Evolutionary conservation across 371 early-diverging fungal genomes (phyloP).

Genomic region (Mucor plumbeus): DNA sequence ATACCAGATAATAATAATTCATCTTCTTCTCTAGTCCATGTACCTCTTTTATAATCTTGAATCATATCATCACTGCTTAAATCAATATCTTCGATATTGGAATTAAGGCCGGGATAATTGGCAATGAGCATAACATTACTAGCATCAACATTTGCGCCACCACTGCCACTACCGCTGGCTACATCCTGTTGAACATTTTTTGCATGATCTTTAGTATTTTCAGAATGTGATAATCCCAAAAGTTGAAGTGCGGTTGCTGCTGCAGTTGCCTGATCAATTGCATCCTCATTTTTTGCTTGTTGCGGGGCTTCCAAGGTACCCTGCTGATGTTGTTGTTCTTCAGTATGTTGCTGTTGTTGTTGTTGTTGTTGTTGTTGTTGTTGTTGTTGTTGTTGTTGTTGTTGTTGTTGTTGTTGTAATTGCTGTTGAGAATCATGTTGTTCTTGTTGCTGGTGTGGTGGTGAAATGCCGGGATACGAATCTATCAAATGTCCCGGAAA

Average conservation of each 20-base stretch:
- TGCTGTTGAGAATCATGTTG: neutral
- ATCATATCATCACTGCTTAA: conserved; percentile 34
- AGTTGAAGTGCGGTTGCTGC: conserved; percentile 35
- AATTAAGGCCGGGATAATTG: conserved; percentile 34
- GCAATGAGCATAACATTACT: conserved; percentile 36
- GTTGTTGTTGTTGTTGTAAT: neutral
- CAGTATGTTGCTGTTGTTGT: neutral
- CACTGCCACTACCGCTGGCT: neutral
- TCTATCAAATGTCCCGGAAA: neutral
- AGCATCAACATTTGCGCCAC: neutral
- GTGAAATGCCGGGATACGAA: neutral
- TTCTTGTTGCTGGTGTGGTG: neutral
- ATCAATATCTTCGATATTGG: conserved; percentile 31
- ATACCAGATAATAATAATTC: conserved; percentile 47
- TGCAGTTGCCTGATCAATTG: conserved; percentile 33
- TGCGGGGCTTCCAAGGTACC: neutral
- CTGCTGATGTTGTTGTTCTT: neutral
- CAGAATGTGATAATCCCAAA: conserved; percentile 18
- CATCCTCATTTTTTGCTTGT: conserved; percentile 9
- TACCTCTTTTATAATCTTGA: conserved; percentile 46
- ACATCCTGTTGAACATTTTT: neutral
- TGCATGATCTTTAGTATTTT: conserved; percentile 4
- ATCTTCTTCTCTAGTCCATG: conserved; percentile 54
- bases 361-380: neutral
- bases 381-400: neutral